Percentiles rank a stretch among this genome's conserved stretches.
Conservation (phyloP, 108 stramenopile species). For the Parietichytrium sp. region DNA sequence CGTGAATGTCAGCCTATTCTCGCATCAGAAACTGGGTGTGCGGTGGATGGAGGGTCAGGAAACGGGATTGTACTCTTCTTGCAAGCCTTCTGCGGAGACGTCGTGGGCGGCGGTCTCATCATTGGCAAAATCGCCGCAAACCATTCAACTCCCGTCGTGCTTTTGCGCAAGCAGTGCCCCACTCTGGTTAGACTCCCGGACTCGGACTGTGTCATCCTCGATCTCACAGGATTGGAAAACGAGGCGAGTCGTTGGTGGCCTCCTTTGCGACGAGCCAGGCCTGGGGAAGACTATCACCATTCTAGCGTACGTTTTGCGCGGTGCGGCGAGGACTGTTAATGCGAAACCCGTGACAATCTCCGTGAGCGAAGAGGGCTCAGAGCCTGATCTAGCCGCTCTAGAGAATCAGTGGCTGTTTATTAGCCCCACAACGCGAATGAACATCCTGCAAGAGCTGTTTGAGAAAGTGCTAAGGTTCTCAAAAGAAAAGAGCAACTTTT, state of each 20-base stretch:
- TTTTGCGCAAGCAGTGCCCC: neutral
- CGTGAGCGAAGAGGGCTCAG: too few species aligned
- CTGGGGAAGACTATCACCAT: conserved; percentile 64
- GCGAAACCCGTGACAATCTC: too few species aligned
- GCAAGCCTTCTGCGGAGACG: too few species aligned
- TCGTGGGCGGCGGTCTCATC: neutral
- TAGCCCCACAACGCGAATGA: too few species aligned
- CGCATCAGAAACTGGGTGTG: conserved; percentile 13
- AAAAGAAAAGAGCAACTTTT: too few species aligned
- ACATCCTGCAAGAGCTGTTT: too few species aligned
- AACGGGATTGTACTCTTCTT: too few species aligned
- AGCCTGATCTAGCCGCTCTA: too few species aligned
- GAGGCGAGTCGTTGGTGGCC: conserved; percentile 49
- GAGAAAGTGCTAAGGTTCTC: too few species aligned
- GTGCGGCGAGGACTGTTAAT: too few species aligned
- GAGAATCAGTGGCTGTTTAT: too few species aligned
- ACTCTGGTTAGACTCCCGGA: neutral
- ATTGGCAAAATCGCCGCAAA: neutral
- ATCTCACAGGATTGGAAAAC: neutral
- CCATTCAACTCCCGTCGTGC: neutral
- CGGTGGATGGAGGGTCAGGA: conserved; percentile 36
- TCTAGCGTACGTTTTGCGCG: conserved; percentile 54
- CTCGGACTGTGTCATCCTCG: neutral
- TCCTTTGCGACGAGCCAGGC: conserved; percentile 67
- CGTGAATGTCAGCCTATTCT: neutral